Percentiles rank a stretch among this genome's conserved stretches.
phyloP scores from a whole-genome alignment of 306 rosid genomes.

The Ochetophila trinervis region DNA sequence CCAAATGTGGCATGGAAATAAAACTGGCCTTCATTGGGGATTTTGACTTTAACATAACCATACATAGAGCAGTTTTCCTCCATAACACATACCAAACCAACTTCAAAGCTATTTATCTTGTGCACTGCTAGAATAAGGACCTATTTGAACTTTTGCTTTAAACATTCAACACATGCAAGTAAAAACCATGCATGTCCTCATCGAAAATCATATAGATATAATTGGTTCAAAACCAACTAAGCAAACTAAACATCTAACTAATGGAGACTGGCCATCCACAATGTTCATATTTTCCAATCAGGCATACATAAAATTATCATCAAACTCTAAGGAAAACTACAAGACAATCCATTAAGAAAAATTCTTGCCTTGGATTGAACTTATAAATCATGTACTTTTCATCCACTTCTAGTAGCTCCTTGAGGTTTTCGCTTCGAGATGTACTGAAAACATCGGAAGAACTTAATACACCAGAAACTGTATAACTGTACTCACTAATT shows the following conservation, averaged over 20 bases:
- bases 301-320: not conserved
- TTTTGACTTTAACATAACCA: too few relatives aligned
- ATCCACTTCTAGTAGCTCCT: conserved; percentile 48
- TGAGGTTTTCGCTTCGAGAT: conserved; percentile 58
- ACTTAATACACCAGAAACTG: conserved; percentile 72
- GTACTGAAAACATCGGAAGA: conserved; percentile 50
- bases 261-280: too few relatives aligned
- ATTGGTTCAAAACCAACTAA: not conserved
- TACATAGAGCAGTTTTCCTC: too few relatives aligned
- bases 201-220: too few relatives aligned
- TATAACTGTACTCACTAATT: conserved; percentile 45
- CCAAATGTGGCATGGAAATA: not conserved
- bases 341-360: conserved; percentile 1
- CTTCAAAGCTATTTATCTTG: too few relatives aligned
- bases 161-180: too few relatives aligned
- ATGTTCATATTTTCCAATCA: too few relatives aligned
- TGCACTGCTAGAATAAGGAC: too few relatives aligned
- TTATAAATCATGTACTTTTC: conserved; percentile 47
- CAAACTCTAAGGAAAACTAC: not conserved
- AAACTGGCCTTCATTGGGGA: not conserved
- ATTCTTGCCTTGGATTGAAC: conserved; percentile 64
- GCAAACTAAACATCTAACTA: not conserved
- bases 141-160: too few relatives aligned
- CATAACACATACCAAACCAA: too few relatives aligned
- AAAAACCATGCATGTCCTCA: too few relatives aligned